Evolutionary conservation across 75 land plant species (phyloP), one percentile per base, ranked within the genome.

Genomic region (Sequoia sempervirens): DNA sequence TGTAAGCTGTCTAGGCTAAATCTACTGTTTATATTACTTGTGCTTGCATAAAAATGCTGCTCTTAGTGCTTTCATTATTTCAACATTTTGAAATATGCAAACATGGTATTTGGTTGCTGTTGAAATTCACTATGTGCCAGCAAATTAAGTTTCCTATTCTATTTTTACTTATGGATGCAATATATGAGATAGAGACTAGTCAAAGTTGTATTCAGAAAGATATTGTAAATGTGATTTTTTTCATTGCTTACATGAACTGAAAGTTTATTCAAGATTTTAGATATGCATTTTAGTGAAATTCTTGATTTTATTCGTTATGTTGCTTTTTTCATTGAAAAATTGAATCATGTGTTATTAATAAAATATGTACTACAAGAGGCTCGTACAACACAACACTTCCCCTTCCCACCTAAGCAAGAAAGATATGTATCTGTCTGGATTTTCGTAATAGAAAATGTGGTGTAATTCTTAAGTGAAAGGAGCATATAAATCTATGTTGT

Each of bases 1-100:
- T 88, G 99, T 97, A 91, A 86, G 95, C 87, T 38, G 66, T 5
- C 81, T 38, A 78, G 13, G 58, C 70, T 81, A 52, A 32, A 38
- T 34, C 32, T 32, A 6, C 1, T 5, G 80, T 81, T 41, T 81
- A 11, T 30, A 34, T 32, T 54, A 53, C 11, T 41, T 78, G 50
- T 78, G 3, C 40, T 78, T 41, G n/a, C 11, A 43, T n/a, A 41
- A 75, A 34, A 36, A 37, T 34, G 15, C 40, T 36, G 38, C 3
- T 73, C 36, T 34, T 3, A 7, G n/a, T 75, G 79, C 38, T 75
- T 30, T 28, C 32, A 69, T 32, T 69, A 14, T 69, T 30, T 69
- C 34, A 69, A 69, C 36, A 30, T 69, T 14, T 69, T 69, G 73
- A 69, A 28, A 69, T 32, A 30, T 14, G 36, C 36, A 69, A 69